Base-by-base conservation (phyloP, 331 rosid species). In the Malus hybrid region DNA sequence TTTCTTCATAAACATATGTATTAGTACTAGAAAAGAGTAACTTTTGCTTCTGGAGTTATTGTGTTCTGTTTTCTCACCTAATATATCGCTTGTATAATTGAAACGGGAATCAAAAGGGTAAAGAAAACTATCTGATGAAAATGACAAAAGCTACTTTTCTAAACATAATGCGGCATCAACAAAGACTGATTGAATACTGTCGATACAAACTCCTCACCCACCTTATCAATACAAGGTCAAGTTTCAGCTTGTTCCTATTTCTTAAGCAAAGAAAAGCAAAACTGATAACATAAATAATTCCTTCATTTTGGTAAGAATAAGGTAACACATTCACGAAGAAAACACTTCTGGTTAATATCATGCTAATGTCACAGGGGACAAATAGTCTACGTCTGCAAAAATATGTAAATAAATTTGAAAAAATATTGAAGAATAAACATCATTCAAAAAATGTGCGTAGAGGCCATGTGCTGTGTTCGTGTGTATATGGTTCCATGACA, bases 111-210 rank as follows among this genome's bases (percentile, higher is more conserved):
- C n/a, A 52, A 50, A 14, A 15, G 1, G 19, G n/a, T 16, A 52
- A 52, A 52, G 20, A 52, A 52, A 16, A 6, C 57, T 16, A 52
- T 52, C 57, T 52, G 6, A 52, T 15, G 57, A 46, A 44, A 42
- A 63, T 73, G 82, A 66, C 66, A 77, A 74, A 78, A 74, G 82
- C 71, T 22, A 70, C 79, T 78, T 82, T 82, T 29, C 13, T 62
- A 65, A 29, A 46, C 63, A n/a, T 19, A 39, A 68, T 69, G 46
- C 13, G 42, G 63, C 73, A 82, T 65, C 76, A 63, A 22, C 63
- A 53, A 13, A 70, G 44, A 26, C 33, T 75, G 83, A 82, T 82
- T 75, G 64, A 75, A 78, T 53, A 18, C 12, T 3, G 5, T 66
- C 58, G 76, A 83, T 72, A 66, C 34, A 65, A 79, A 76, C 78